phyloP scores from a whole-genome alignment of 306 rosid genomes.

The Cucurbita moschata region DNA sequence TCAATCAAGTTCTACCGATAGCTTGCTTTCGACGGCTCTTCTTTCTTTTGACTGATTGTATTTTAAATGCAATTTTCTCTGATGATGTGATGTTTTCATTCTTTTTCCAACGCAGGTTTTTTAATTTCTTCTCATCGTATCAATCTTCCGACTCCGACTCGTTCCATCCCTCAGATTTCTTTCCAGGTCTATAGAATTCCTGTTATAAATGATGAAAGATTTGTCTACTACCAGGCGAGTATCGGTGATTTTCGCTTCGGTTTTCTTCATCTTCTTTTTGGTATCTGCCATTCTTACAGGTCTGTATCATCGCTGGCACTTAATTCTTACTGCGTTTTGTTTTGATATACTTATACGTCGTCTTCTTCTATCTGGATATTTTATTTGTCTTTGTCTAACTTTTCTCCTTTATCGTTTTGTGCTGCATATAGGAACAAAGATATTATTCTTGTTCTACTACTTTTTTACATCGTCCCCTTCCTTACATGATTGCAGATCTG shows the following conservation, averaged over 20 bases:
- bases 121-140: background rate
- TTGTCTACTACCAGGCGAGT: background rate
- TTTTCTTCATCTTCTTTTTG: background rate
- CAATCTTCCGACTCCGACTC: background rate
- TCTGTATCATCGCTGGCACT: background rate
- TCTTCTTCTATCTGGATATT: background rate
- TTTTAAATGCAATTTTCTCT: background rate
- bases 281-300: background rate
- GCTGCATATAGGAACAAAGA: background rate
- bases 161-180: background rate
- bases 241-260: background rate
- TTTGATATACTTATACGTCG: background rate
- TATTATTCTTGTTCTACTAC: background rate
- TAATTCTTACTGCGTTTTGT: background rate
- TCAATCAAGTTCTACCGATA: slow-evolving; percentile 8
- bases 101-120: slow-evolving; percentile 8
- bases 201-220: background rate
- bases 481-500: slow-evolving; percentile 16
- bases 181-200: background rate
- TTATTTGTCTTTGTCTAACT: background rate
- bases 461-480: background rate
- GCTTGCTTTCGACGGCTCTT: slow-evolving; percentile 35
- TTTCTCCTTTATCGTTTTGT: background rate
- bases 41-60: slow-evolving; percentile 17
- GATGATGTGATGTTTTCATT: slow-evolving; percentile 10